Base-by-base conservation (phyloP, 768 basidiomycete species). In the Podaxis pistillaris region DNA sequence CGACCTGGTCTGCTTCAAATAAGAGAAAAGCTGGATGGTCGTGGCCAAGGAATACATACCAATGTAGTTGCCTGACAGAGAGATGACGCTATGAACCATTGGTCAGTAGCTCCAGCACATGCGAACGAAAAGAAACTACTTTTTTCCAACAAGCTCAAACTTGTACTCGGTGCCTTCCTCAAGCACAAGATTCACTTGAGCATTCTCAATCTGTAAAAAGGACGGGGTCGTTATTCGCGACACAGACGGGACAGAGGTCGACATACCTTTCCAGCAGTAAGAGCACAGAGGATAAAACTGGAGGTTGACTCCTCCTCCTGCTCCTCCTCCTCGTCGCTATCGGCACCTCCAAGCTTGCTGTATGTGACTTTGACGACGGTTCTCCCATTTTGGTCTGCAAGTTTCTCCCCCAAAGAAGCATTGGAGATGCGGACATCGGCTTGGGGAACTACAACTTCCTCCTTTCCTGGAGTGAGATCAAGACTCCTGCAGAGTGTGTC, bases 11-110 rank as follows among this genome's bases (percentile, higher is more conserved):
- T 90, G 30, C 36, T 56, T 56, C n/a, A 54, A 47, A 56, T 60
- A 3, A 51, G 19, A 33, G 49, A 53, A 54, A 64, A 22, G 22
- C 57, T 30, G 26, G 28, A 37, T 17, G 60, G 15, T 17, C 2
- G 36, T 24, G 41, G 52, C 47, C 9, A 37, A 17, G 13, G 22
- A 60, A 38, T 58, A 70, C 79, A 50, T 74, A 90, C 90, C 85
- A 71, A 95, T 84, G 74, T 93, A 94, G 75, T 94, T 93, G 59
- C 94, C 93, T 65, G 88, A 86, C 64, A 95, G 75, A 75, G 93
- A 86, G 54, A 94, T 81, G 54, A 88, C 77, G 73, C 89, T 92
- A 60, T 2, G 6, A 58, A 59, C 28, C 13, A 33, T 63, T 30
- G 44, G 63, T 63, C 19, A 60, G 70, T 56, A 63, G 55, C 22